These are phyloP conservation scores for Suillus fuscotomentosus DNA, from an alignment of 768 basidiomycete species.

Conservation along the genomic window DNA sequence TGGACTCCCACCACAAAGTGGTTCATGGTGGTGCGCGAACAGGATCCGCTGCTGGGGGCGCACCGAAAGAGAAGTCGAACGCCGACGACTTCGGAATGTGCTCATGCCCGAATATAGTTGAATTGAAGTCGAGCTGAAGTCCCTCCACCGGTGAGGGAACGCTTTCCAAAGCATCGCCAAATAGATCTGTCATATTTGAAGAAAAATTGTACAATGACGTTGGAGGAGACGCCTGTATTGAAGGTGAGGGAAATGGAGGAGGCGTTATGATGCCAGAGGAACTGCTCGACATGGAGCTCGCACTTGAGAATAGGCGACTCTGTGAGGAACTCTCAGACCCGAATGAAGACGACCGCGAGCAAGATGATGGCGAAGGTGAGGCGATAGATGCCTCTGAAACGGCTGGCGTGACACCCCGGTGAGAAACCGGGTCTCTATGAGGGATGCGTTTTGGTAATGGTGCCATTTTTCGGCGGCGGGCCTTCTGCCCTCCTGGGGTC, in stretches of 20 bases:
- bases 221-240: not conserved
- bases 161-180: not conserved
- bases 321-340: not conserved
- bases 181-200: constrained; percentile 5
- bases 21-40: not conserved
- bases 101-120: not conserved
- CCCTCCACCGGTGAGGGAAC: constrained; percentile 2
- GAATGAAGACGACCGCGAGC: constrained; percentile 3
- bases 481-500: not conserved
- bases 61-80: constrained; percentile 1
- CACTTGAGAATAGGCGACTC: constrained; percentile 1
- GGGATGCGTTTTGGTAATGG: constrained; percentile 28
- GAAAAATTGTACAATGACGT: not conserved
- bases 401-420: constrained; percentile 12
- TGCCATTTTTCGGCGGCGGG: constrained; percentile 16
- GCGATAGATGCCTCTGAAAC: constrained; percentile 9
- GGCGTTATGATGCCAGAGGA: constrained; percentile 1
- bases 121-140: constrained; percentile 7
- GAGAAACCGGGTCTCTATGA: constrained; percentile 11
- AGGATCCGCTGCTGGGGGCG: not conserved
- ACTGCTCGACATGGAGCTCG: not conserved
- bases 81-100: not conserved
- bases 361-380: not conserved
- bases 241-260: not conserved
- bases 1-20: not conserved